Evolutionary conservation across 1,284 basidiomycete genomes (phyloP).

Genomic region (Ustilago esculenta): DNA sequence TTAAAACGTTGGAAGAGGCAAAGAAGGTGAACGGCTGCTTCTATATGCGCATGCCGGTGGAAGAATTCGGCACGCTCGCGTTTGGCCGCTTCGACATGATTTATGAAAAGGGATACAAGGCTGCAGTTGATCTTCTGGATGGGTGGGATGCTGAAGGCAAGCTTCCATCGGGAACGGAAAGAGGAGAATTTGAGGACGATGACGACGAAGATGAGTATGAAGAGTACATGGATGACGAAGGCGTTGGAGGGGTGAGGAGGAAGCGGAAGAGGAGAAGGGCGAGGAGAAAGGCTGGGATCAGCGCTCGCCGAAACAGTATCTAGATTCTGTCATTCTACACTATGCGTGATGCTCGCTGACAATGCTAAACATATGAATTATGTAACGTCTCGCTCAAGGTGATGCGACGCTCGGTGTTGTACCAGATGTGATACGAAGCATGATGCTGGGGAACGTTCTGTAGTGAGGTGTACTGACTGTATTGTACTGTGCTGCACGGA

Average conservation of each 20-base stretch:
- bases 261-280: slow-evolving; percentile 10
- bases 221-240: slow-evolving; percentile 13
- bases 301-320: slow-evolving; percentile 51
- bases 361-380: too few relatives aligned
- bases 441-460: too few relatives aligned
- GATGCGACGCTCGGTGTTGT: too few relatives aligned
- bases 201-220: slow-evolving; percentile 17
- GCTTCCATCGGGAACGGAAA: slow-evolving; percentile 77
- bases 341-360: too few relatives aligned
- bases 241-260: slow-evolving; percentile 3
- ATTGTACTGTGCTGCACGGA: too few relatives aligned
- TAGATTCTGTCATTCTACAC: slow-evolving; percentile 16
- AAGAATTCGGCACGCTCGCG: slow-evolving; percentile 62
- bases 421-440: too few relatives aligned
- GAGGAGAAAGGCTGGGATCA: slow-evolving; percentile 39
- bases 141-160: slow-evolving; percentile 83
- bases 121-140: slow-evolving; percentile 78
- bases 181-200: slow-evolving; percentile 23
- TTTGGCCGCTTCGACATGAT: slow-evolving; percentile 72
- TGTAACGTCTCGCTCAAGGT: too few relatives aligned
- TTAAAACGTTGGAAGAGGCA: slow-evolving; percentile 92
- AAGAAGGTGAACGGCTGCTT: slow-evolving; percentile 86
- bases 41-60: slow-evolving; percentile 93
- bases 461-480: too few relatives aligned
- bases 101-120: slow-evolving; percentile 81